A percentile compares a stretch with the other conserved stretches of the same genome.
These are phyloP conservation scores for Penicillium soppii DNA, from an alignment of 495 filamentous ascomycete species.

Conservation along the genomic window DNA sequence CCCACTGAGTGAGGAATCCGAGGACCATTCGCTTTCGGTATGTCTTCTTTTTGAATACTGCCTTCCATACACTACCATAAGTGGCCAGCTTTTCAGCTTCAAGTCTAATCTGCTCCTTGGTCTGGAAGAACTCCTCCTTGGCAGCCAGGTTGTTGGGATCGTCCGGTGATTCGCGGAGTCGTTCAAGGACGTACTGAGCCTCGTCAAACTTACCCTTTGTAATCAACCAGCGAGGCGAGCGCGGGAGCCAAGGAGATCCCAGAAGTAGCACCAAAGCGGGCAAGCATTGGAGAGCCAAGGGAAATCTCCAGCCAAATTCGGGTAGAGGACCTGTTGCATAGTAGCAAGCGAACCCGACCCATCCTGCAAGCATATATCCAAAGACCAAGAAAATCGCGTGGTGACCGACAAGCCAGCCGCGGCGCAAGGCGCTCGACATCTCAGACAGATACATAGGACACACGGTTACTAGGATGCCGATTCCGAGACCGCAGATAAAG, in stretches of 20 bases:
- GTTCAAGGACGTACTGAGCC: conserved; percentile 31
- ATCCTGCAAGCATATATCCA: conserved; percentile 43
- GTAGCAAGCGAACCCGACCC: conserved; percentile 46
- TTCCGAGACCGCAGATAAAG: conserved; percentile 47
- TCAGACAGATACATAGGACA: conserved; percentile 49
- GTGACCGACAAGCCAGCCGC: conserved; percentile 39
- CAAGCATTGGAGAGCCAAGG: conserved; percentile 41
- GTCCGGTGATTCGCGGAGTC: conserved; percentile 29
- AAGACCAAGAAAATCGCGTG: conserved; percentile 43
- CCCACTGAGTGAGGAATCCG: conserved; percentile 42
- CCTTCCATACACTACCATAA: conserved; percentile 31
- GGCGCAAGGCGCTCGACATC: conserved; percentile 33
- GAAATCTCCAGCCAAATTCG: conserved; percentile 46
- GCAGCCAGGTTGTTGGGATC: conserved; percentile 34
- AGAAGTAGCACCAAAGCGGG: conserved; percentile 39
- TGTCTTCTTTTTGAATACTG: conserved; percentile 38
- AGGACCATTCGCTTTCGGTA: conserved; percentile 45
- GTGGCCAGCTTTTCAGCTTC: conserved; percentile 30
- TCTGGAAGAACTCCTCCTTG: conserved; percentile 41
- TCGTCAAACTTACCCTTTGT: conserved; percentile 38
- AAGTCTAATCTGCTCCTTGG: conserved; percentile 35
- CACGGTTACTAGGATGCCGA: conserved; percentile 45
- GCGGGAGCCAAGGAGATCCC: conserved; percentile 40
- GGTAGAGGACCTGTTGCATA: conserved; percentile 32
- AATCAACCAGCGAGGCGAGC: conserved; percentile 48